Percentiles rank a stretch among this genome's conserved stretches.
phyloP scores from a whole-genome alignment of 352 stramenopile genomes.

The Peronospora farinosa region DNA sequence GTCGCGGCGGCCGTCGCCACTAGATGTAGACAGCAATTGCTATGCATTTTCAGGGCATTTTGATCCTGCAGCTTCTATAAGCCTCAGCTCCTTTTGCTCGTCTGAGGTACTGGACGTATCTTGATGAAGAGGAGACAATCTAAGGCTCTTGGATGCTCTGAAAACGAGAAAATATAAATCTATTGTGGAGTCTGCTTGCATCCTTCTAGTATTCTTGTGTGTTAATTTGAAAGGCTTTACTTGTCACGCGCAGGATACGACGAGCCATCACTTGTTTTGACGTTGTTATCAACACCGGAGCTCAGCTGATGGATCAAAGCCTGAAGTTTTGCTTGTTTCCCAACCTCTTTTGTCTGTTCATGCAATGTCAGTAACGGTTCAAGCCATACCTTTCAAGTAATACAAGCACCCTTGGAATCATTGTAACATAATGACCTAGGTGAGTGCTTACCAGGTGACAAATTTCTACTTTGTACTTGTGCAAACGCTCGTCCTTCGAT shows the following conservation, averaged over 20 bases:
- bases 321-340: slow-evolving; percentile 77
- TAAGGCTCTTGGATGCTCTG: slow-evolving; percentile 4
- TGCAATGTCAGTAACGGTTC: slow-evolving; percentile 3
- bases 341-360: slow-evolving; percentile 59
- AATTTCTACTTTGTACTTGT: slow-evolving; percentile 66
- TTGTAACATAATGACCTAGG: background rate
- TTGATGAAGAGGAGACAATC: slow-evolving; percentile 11
- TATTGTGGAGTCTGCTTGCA: slow-evolving; percentile 22
- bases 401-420: background rate
- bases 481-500: slow-evolving; percentile 55
- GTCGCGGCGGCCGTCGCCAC: slow-evolving; percentile 34
- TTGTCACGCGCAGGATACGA: slow-evolving; percentile 55
- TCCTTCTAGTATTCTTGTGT: slow-evolving; percentile 2
- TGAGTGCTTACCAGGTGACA: slow-evolving; percentile 46
- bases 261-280: slow-evolving; percentile 37
- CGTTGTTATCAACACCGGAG: slow-evolving; percentile 46
- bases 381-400: background rate
- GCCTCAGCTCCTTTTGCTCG: background rate
- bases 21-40: slow-evolving; percentile 26
- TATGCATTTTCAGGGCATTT: slow-evolving; percentile 1
- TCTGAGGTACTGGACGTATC: background rate
- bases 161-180: slow-evolving; percentile 28
- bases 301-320: slow-evolving; percentile 80
- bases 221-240: slow-evolving; percentile 20
- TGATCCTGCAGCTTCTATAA: background rate